A percentile compares a stretch with the other conserved stretches of the same genome.
Conservation (phyloP, 2,329 filamentous ascomycete genomes). For the Chrysoporthe puriensis region DNA sequence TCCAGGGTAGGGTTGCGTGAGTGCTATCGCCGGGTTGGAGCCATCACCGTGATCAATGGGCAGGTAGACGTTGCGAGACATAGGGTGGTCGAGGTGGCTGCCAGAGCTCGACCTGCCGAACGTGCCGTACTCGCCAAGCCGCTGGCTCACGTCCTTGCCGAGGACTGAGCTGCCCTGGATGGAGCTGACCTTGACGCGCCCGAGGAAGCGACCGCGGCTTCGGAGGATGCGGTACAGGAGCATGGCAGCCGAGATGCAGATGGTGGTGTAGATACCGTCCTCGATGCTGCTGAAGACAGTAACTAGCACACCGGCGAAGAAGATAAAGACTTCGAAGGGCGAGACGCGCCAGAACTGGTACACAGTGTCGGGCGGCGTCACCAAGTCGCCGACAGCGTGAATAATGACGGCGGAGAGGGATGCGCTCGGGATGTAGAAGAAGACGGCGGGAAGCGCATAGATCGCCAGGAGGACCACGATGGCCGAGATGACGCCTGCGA, state of each 20-base stretch:
- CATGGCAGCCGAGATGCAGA: slow-evolving; percentile 74
- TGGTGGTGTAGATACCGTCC: slow-evolving; percentile 87
- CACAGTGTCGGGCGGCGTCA: slow-evolving; percentile 87
- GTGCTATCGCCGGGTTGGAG: slow-evolving; percentile 79
- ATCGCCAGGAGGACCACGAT: slow-evolving; percentile 85
- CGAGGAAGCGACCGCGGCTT: slow-evolving; percentile 81
- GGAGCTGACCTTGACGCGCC: slow-evolving; percentile 81
- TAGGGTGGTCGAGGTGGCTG: slow-evolving; percentile 44
- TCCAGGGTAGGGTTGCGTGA: slow-evolving; percentile 85
- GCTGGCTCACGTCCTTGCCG: slow-evolving; percentile 58
- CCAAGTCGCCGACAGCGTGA: slow-evolving; percentile 89
- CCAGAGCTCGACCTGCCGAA: slow-evolving; percentile 44
- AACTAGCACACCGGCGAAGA: slow-evolving; percentile 89
- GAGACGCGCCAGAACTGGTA: slow-evolving; percentile 96
- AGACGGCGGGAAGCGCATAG: slow-evolving; percentile 84
- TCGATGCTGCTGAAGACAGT: slow-evolving; percentile 90
- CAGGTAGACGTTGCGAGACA: slow-evolving; percentile 78
- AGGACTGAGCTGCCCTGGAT: slow-evolving; percentile 76
- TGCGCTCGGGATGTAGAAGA: slow-evolving; percentile 89
- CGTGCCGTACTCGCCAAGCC: slow-evolving; percentile 59
- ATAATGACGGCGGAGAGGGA: slow-evolving; percentile 88
- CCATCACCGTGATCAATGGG: slow-evolving; percentile 88
- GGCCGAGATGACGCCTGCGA: slow-evolving; percentile 88
- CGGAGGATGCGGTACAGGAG: slow-evolving; percentile 84
- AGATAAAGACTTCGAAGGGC: slow-evolving; percentile 87